Evolutionary conservation across 805 yeast genomes (phyloP).

Genomic region (Saturnispora ahearnii): DNA sequence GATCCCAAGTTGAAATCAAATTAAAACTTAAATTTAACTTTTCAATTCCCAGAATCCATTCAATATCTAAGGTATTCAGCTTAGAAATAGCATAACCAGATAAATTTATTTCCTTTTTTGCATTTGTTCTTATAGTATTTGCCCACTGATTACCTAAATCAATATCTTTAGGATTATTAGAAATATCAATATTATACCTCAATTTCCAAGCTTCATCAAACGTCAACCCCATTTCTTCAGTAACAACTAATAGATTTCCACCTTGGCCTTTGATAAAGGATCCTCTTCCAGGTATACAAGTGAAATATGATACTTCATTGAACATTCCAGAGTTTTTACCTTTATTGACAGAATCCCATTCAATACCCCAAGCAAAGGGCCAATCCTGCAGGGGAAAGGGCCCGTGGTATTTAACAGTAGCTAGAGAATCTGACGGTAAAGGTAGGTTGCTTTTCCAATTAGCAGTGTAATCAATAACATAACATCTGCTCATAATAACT

Average conservation of each 20-base stretch:
- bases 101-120: slow-evolving; percentile 22
- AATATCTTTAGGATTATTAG: background rate
- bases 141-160: slow-evolving; percentile 12
- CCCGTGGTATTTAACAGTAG: slow-evolving; percentile 2
- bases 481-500: background rate
- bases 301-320: slow-evolving; percentile 50
- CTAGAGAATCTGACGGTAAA: background rate
- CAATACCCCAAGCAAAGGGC: background rate
- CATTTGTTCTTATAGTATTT: background rate
- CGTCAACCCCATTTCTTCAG: slow-evolving; percentile 29
- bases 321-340: slow-evolving; percentile 69
- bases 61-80: slow-evolving; percentile 31
- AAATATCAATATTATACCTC: background rate
- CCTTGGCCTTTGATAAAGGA: slow-evolving; percentile 45
- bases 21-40: slow-evolving; percentile 6
- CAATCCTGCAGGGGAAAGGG: background rate
- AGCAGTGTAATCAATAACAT: background rate
- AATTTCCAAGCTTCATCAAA: slow-evolving; percentile 35
- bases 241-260: slow-evolving; percentile 20
- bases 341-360: slow-evolving; percentile 4
- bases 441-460: background rate
- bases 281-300: slow-evolving; percentile 37
- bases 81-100: slow-evolving; percentile 19
- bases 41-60: slow-evolving; percentile 23
- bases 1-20: background rate